Evolutionary conservation across 208 protist species (phyloP).

Genomic region (Trypanosoma brucei): DNA sequence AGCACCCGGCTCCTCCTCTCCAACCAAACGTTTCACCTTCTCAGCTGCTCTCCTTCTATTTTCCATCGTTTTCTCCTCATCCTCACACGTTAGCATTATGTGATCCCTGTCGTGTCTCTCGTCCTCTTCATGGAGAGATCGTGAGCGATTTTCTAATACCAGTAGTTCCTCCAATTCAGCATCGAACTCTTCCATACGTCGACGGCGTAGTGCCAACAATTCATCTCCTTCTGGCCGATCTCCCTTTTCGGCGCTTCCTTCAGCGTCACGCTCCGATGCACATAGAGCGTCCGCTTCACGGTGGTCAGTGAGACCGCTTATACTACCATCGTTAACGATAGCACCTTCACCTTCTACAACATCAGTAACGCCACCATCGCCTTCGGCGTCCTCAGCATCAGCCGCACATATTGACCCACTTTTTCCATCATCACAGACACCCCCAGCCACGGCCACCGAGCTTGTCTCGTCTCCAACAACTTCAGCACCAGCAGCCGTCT

Average conservation of each 20-base stretch:
- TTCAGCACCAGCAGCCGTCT: not conserved
- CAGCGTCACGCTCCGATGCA: too few relatives aligned
- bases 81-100: not conserved
- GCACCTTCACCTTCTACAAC: too few relatives aligned
- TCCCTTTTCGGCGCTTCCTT: too few relatives aligned
- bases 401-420: too few relatives aligned
- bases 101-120: not conserved
- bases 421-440: not conserved
- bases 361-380: too few relatives aligned
- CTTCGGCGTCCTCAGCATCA: too few relatives aligned
- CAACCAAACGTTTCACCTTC: slow-evolving; percentile 3
- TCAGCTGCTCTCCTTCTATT: not conserved
- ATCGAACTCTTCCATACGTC: not conserved
- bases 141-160: not conserved
- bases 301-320: too few relatives aligned
- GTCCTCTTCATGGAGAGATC: not conserved
- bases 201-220: too few relatives aligned
- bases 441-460: not conserved
- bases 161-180: not conserved
- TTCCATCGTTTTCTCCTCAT: slow-evolving; percentile 1
- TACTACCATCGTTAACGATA: too few relatives aligned
- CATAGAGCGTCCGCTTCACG: too few relatives aligned
- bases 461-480: not conserved
- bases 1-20: slow-evolving; percentile 1
- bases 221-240: too few relatives aligned